These are phyloP conservation scores for Senna tora DNA, from an alignment of 306 rosid genomes.

Conservation along the genomic window DNA sequence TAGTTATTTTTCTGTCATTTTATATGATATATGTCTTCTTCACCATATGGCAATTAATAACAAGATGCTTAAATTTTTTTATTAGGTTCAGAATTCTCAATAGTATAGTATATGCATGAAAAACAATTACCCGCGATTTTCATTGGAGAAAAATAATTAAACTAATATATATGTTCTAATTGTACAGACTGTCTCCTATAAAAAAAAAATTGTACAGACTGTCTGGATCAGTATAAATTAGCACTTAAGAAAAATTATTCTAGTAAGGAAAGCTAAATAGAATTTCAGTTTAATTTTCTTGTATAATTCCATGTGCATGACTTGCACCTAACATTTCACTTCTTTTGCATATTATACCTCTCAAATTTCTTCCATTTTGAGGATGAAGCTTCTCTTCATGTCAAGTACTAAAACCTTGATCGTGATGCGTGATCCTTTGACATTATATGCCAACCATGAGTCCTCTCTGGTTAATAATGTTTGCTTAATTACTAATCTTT, in stretches of 20 bases:
- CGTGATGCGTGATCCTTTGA: slow-evolving; percentile 26
- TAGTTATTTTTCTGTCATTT: slow-evolving; percentile 8
- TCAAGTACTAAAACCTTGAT: slow-evolving; percentile 26
- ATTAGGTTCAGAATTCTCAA: slow-evolving; percentile 8
- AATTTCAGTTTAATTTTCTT: slow-evolving; percentile 16
- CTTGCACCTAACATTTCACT: no score
- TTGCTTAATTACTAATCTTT: slow-evolving; percentile 32
- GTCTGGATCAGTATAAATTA: slow-evolving; percentile 13
- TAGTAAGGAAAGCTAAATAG: slow-evolving; percentile 2
- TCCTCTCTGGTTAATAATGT: slow-evolving; percentile 15
- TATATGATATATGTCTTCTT: slow-evolving; percentile 16
- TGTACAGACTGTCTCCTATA: neutral
- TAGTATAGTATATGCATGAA: neutral
- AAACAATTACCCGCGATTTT: slow-evolving; percentile 11
- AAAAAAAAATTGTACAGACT: neutral
- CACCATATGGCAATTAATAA: neutral
- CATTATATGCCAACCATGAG: slow-evolving; percentile 25
- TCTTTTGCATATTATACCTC: slow-evolving; percentile 2
- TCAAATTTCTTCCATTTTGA: neutral
- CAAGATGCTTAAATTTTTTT: slow-evolving; percentile 3
- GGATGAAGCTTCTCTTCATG: slow-evolving; percentile 21
- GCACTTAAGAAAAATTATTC: neutral
- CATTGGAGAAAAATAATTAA: slow-evolving; percentile 10
- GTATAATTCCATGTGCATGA: slow-evolving; percentile 16
- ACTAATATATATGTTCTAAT: neutral